These are phyloP conservation scores for Penicillium subrubescens DNA, from an alignment of 495 filamentous ascomycete species.

Conservation along the genomic window DNA sequence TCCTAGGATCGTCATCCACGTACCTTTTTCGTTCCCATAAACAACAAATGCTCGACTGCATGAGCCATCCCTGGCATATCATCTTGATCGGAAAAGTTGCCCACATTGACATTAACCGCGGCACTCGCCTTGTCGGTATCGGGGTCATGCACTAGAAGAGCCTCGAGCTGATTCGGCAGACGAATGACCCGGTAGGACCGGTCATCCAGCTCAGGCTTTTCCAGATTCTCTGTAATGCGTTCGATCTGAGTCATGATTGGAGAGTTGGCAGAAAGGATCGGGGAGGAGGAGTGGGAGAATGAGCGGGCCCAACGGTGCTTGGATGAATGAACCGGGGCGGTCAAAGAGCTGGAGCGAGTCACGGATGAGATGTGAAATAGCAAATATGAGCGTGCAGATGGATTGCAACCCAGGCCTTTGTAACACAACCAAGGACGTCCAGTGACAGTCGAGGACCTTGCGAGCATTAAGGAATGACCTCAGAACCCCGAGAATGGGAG, in stretches of 20 bases:
- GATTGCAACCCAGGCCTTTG: constrained; percentile 31
- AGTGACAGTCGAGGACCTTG: constrained; percentile 45
- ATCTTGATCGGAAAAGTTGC: constrained; percentile 88
- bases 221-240: constrained; percentile 75
- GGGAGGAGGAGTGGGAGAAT: constrained; percentile 24
- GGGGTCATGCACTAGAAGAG: constrained; percentile 88
- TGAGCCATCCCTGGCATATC: constrained; percentile 94
- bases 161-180: constrained; percentile 89
- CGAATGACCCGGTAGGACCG: constrained; percentile 85
- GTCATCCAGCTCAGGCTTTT: constrained; percentile 87
- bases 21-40: constrained; percentile 98
- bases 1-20: constrained; percentile 12
- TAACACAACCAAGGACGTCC: constrained; percentile 39
- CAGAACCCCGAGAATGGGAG: constrained; percentile 1
- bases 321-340: constrained; percentile 25
- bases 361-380: constrained; percentile 23
- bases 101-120: constrained; percentile 92
- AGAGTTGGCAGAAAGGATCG: constrained; percentile 27
- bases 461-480: constrained; percentile 38
- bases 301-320: constrained; percentile 21
- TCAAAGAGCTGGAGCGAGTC: constrained; percentile 10
- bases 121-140: constrained; percentile 97
- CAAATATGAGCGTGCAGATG: constrained; percentile 23
- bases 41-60: constrained; percentile 88
- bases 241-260: constrained; percentile 55